Base-by-base conservation (phyloP, 176 grass and related monocot genomes). In the Carex pumila region DNA sequence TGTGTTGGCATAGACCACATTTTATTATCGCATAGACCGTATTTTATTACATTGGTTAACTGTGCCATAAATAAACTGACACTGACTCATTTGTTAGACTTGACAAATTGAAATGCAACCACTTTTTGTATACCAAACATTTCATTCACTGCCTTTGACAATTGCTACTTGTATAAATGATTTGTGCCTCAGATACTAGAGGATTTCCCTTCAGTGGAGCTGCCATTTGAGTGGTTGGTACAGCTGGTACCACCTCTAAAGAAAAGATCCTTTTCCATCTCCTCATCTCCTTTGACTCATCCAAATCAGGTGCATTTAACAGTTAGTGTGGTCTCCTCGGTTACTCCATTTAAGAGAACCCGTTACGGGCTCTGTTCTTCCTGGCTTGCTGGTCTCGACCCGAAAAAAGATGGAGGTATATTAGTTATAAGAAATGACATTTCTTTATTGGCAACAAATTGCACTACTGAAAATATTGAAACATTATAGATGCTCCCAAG, bases 161-260 rank as follows among this genome's bases (percentile, higher is more conserved):
- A 17, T 39, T 50, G 41, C 1, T 49, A 85, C 17, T 45, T 22
- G 15, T 63, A 45, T 19, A 67, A 74, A 64, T 84, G 7, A 56
- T 71, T 13, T 47, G 17, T 72, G 15, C 39, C 57, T 68, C 72
- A 98, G 92, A 88, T 95, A 71, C 77, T 95, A 87, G 91, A 98
- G 77, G 95, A 95, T 88, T 98, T 98, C 84, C 88, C 92, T 61
- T 98, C 91, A 0, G 92, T 95, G 77, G 87, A 90, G 61, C 92
- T 95, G 89, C 89, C 95, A 87, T 95, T 98, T 85, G 95, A 98
- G 84, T 95, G 95, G 95, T 68, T 98, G 80, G 92, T 93, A 52
- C 95, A 95, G 80, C 88, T 98, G 66, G 92, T 92, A 17, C 95
- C 95, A 88, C 91, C 92, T 31, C 77, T 98, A 79, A 94, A 93